Conservation (phyloP, 176 grass and related monocot genomes). For the Avena sativa region DNA sequence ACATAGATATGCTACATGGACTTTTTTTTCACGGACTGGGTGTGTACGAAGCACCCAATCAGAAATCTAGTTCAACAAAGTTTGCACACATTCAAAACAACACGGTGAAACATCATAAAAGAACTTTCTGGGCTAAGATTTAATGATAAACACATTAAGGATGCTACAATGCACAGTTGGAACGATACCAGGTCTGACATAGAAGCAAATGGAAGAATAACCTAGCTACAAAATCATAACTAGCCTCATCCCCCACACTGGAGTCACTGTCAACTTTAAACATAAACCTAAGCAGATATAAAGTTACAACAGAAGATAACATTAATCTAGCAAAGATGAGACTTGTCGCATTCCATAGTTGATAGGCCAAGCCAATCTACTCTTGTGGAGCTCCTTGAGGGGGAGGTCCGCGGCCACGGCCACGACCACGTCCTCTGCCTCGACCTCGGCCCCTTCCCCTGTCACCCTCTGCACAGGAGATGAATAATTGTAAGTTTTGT, state of each 20-base stretch:
- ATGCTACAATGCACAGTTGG: constrained; percentile 51
- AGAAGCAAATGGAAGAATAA: constrained; percentile 62
- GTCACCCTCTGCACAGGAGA: constrained; percentile 30
- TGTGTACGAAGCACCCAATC: no score
- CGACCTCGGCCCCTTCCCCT: constrained; percentile 47
- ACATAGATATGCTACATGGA: no score
- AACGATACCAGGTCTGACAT: constrained; percentile 26
- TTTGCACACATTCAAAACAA: not conserved
- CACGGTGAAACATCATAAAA: constrained; percentile 14
- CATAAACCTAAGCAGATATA: constrained; percentile 55
- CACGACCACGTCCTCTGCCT: constrained; percentile 38
- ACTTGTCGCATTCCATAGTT: not conserved
- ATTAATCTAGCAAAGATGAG: constrained; percentile 30
- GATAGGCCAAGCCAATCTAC: constrained; percentile 42
- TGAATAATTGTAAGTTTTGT: not conserved
- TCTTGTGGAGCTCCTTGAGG: constrained; percentile 36
- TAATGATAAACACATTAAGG: constrained; percentile 26
- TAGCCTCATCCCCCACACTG: constrained; percentile 56
- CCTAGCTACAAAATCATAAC: constrained; percentile 84
- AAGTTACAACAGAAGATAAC: constrained; percentile 40
- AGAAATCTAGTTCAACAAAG: not conserved
- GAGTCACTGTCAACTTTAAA: constrained; percentile 48
- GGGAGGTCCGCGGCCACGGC: constrained; percentile 40
- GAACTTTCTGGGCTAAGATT: constrained; percentile 48
- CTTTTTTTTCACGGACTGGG: no score